Conservation (phyloP, 106 monocot species). For the Dactylorhiza incarnata region DNA sequence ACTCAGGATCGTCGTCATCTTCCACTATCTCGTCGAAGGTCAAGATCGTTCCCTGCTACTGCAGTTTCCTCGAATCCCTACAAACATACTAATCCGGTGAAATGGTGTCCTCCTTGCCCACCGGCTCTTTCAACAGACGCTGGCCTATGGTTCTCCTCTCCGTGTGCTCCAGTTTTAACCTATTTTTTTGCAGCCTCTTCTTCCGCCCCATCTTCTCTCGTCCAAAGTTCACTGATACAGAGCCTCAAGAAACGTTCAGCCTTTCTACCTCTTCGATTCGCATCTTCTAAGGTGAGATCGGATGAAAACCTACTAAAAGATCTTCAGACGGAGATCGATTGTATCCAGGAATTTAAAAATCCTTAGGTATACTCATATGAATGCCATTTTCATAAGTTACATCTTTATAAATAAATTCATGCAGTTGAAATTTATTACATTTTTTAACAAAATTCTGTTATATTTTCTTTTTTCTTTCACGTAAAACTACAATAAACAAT, state of each 20-base stretch:
- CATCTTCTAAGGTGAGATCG: constrained; percentile 11
- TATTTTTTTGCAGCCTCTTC: constrained; percentile 6
- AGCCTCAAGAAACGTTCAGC: background rate
- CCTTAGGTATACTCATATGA: background rate
- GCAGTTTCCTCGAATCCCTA: too few relatives aligned
- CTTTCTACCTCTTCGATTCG: constrained; percentile 11
- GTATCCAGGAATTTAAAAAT: constrained; percentile 12
- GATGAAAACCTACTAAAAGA: constrained; percentile 40
- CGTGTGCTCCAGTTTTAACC: background rate
- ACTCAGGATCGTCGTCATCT: too few relatives aligned
- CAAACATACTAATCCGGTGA: too few relatives aligned
- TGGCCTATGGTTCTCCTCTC: background rate
- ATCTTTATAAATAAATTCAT: background rate
- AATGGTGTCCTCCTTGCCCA: constrained; percentile 21
- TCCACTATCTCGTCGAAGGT: too few relatives aligned
- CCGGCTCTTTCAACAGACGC: constrained; percentile 18
- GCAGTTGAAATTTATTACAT: background rate
- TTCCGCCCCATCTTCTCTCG: constrained; percentile 3
- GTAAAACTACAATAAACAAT: background rate
- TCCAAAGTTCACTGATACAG: background rate
- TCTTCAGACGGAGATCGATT: constrained; percentile 40
- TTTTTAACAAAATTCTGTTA: background rate
- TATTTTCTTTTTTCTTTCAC: too few relatives aligned
- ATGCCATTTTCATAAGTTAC: background rate
- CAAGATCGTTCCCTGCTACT: too few relatives aligned